These are phyloP conservation scores for Scenedesmus sp. DNA, from an alignment of 163 green algal genomes.

Conservation along the genomic window DNA sequence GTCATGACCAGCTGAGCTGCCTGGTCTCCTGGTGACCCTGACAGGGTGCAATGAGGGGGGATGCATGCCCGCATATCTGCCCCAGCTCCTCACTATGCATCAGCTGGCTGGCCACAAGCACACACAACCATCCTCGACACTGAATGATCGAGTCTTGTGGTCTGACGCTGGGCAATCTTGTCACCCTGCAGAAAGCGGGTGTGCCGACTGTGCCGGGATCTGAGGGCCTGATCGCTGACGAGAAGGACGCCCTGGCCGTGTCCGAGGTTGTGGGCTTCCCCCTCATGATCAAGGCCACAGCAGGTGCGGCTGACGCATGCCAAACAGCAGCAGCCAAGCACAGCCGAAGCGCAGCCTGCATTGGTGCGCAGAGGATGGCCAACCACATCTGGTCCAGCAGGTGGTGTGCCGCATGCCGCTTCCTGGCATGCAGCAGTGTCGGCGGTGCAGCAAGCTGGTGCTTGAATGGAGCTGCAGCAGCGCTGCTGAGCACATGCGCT, in stretches of 20 bases:
- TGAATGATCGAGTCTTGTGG: no score
- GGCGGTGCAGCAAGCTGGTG: not conserved
- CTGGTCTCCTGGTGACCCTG: no score
- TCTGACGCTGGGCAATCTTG: not conserved
- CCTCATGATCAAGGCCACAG: conserved; percentile 98
- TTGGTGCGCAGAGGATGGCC: not conserved
- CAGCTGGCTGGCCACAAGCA: not conserved
- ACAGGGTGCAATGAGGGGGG: no score
- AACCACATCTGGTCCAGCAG: not conserved
- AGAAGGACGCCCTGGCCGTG: conserved; percentile 77
- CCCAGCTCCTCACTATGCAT: no score
- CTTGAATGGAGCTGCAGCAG: no score
- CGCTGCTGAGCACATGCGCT: not conserved
- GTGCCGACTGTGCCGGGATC: conserved; percentile 96
- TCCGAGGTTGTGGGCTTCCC: conserved; percentile 83
- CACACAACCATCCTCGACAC: not conserved
- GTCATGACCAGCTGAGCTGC: no score
- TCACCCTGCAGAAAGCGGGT: conserved; percentile 76
- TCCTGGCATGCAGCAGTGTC: not conserved
- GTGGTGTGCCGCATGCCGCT: no score
- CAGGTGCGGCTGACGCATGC: conserved; percentile 47
- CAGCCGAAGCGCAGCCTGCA: not conserved
- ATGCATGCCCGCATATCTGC: no score
- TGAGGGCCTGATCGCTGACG: conserved; percentile 87
- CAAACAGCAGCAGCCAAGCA: not conserved